Evolutionary conservation across 148 eudicot species (phyloP).

Genomic region (Fagopyrum homotropicum): DNA sequence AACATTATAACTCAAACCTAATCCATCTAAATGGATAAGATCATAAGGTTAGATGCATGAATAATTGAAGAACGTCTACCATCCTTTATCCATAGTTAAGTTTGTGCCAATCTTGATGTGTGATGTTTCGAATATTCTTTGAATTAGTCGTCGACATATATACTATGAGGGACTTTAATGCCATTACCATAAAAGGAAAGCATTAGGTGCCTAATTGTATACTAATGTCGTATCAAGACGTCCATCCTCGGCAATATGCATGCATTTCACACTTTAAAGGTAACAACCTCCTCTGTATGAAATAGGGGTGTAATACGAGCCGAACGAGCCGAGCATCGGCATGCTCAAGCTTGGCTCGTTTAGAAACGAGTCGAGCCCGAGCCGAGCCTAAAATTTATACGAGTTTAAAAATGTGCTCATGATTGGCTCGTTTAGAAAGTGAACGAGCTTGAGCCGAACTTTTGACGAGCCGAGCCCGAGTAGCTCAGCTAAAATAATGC

Average conservation of each 20-base stretch:
- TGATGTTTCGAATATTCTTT: neutral
- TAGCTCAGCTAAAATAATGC: too few relatives aligned
- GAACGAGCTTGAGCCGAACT: too few relatives aligned
- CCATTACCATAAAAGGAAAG: constrained; percentile 5
- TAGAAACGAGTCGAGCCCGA: too few relatives aligned
- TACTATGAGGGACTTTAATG: neutral
- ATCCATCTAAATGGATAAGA: neutral
- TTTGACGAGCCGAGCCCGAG: too few relatives aligned
- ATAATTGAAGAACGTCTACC: neutral
- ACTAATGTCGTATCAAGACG: neutral
- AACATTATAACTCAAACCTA: neutral
- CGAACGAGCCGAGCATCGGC: too few relatives aligned
- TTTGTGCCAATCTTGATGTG: neutral
- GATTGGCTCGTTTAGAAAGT: too few relatives aligned
- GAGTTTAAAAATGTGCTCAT: too few relatives aligned
- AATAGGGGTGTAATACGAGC: too few relatives aligned
- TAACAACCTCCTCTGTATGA: too few relatives aligned
- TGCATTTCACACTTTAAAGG: neutral
- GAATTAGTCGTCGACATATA: neutral
- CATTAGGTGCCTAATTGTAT: neutral
- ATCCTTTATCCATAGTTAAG: neutral
- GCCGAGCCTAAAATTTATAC: too few relatives aligned
- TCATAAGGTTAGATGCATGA: neutral
- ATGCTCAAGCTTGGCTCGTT: too few relatives aligned
- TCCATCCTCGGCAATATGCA: neutral